Evolutionary conservation across 1,284 basidiomycete species (phyloP).

Genomic region (Irpex sp.): DNA sequence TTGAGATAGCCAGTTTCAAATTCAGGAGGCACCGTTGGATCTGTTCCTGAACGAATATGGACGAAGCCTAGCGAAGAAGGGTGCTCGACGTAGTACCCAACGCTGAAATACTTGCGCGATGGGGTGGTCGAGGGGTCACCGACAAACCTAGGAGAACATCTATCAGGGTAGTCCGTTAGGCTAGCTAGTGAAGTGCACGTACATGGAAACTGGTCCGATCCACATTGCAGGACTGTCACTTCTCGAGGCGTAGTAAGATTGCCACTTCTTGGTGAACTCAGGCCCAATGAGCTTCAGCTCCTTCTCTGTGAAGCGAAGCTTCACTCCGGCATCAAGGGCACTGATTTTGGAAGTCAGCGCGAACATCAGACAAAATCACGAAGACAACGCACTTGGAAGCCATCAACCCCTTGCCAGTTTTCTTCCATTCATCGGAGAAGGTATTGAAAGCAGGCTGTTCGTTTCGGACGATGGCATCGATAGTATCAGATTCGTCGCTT

Average conservation of each 20-base stretch:
- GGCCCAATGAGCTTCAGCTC: conserved; percentile 41
- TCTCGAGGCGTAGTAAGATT: conserved; percentile 32
- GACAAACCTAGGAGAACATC: conserved; percentile 8
- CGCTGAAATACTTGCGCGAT: conserved; percentile 14
- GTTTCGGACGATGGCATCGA: conserved; percentile 39
- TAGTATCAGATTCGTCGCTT: conserved; percentile 36
- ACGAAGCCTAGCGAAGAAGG: conserved; percentile 10
- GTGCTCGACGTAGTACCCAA: conserved; percentile 8
- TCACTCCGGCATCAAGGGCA: conserved; percentile 41
- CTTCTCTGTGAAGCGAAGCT: conserved; percentile 38
- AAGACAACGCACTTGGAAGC: conserved; percentile 39
- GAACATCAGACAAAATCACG: neutral
- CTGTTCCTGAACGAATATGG: conserved; percentile 10
- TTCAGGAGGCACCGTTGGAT: conserved; percentile 7
- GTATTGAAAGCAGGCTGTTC: conserved; percentile 27
- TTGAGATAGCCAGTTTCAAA: conserved; percentile 16
- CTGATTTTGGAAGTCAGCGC: conserved; percentile 21
- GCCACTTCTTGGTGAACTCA: conserved; percentile 37
- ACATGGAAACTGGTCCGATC: conserved; percentile 24
- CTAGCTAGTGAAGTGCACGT: conserved; percentile 17
- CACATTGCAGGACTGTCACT: conserved; percentile 44
- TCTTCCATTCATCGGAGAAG: conserved; percentile 35
- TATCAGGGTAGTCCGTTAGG: neutral
- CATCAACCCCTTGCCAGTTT: conserved; percentile 41
- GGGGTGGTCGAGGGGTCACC: conserved; percentile 10